Evolutionary conservation across 345 rosid species (phyloP).

Genomic region (Eucalyptus victrix): DNA sequence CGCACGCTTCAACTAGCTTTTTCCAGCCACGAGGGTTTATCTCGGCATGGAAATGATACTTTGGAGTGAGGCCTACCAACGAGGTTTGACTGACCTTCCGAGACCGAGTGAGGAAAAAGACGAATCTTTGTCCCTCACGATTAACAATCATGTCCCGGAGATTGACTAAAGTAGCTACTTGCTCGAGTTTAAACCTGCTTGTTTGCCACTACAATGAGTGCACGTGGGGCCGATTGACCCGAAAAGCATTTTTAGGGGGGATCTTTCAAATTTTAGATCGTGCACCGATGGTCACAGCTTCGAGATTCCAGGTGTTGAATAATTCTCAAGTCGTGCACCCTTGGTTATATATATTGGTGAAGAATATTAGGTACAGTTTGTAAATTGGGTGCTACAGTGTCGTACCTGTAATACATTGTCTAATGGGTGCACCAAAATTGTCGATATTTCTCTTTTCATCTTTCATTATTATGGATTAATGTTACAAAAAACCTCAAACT

Average conservation of each 20-base stretch:
- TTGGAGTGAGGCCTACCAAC: not conserved
- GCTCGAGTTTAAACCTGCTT: not conserved
- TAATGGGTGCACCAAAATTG: not conserved
- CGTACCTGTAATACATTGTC: not conserved
- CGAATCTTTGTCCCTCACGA: not conserved
- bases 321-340: not conserved
- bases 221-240: not conserved
- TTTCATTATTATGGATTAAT: not conserved
- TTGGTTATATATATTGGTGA: not conserved
- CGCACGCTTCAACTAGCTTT: not conserved
- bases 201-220: not conserved
- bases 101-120: not conserved
- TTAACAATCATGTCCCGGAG: not conserved
- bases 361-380: not conserved
- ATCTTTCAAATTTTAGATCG: not conserved
- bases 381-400: not conserved
- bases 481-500: no score
- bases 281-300: not conserved
- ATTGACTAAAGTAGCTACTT: not conserved
- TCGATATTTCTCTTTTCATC: not conserved
- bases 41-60: not conserved
- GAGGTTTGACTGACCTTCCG: not conserved
- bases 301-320: not conserved
- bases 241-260: not conserved
- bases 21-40: not conserved